Base-by-base conservation (phyloP, 805 yeast genomes). In the Suhomyces xylopsoci region DNA sequence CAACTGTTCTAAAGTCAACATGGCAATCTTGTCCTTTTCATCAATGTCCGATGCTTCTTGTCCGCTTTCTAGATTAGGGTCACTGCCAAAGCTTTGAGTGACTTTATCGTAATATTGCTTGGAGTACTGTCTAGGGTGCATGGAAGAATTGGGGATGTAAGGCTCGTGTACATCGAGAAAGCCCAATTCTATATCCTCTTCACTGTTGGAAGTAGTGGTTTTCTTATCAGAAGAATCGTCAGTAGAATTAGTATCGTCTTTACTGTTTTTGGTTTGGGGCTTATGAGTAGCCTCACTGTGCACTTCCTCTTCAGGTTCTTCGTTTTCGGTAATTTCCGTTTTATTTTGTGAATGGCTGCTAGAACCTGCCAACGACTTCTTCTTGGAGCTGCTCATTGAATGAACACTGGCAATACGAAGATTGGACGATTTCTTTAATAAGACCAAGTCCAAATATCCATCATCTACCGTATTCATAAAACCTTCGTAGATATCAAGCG, bases 401-500 rank as follows among this genome's bases (percentile, higher is more conserved):
- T 58, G 46, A 17, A 55, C 48, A 52, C 69, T 64, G 36, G 52
- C 52, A 45, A 63, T 64, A 51, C 68, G 65, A 34, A 60, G 54
- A 20, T 64, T 67, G 1, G 76, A 67, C 1, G 81, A 75, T 51
- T 80, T 79, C 62, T 79, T 77, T 59, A 85, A 67, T 28, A 84
- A 63, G 0, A 78, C 74, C 41, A 81, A 58, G 65, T 85, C 88
- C 64, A 84, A 66, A 58, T 78, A 78, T 0, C 90, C 90, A 63
- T 85, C 87, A 63, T 86, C 90, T 45, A 83, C 78, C 7, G 84
- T 79, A 53, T 79, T 79, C 62, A 85, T 68, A 26, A 82, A 79
- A 10, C 77, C 77, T 52, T 83, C 84, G 55, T 83, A 78, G 50
- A 78, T 82, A 45, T 77, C 76, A 48, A 85, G 61, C 1, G 79